These are phyloP conservation scores for Datisca glomerata DNA, from an alignment of 306 rosid species.

Conservation along the genomic window DNA sequence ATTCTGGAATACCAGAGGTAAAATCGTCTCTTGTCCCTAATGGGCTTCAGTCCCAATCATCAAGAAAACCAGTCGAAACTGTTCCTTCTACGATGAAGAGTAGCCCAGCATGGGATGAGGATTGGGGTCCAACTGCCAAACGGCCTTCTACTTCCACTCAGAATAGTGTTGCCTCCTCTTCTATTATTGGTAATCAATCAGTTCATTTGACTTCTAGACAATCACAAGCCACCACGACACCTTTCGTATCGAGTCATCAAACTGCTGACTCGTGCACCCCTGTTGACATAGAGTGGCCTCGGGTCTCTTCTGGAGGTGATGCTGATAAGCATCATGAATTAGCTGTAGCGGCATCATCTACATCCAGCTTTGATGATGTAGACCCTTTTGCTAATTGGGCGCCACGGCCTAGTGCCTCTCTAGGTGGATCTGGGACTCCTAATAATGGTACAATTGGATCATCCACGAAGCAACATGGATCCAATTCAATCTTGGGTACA, in stretches of 20 bases:
- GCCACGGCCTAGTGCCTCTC: constrained; percentile 60
- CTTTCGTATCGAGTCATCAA: constrained; percentile 42
- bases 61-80: constrained; percentile 23
- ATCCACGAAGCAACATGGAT: constrained; percentile 28
- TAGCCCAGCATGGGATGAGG: constrained; percentile 80
- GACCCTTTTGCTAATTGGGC: constrained; percentile 99
- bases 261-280: constrained; percentile 56
- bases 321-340: constrained; percentile 42
- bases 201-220: constrained; percentile 29
- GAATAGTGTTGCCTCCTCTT: constrained; percentile 16
- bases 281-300: constrained; percentile 91
- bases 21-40: constrained; percentile 36
- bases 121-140: constrained; percentile 58
- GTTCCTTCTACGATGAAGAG: constrained; percentile 34
- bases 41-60: constrained; percentile 42
- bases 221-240: constrained; percentile 17
- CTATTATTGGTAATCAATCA: constrained; percentile 27
- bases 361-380: constrained; percentile 39
- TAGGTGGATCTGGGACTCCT: constrained; percentile 32
- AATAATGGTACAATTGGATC: constrained; percentile 45
- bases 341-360: constrained; percentile 39
- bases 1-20: constrained; percentile 61
- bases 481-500: constrained; percentile 33
- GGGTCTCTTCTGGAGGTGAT: constrained; percentile 36
- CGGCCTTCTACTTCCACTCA: constrained; percentile 24